Percentiles rank a stretch among this genome's conserved stretches.
phyloP scores from a whole-genome alignment of 2,329 filamentous ascomycete species.

The Fulvia fulva region DNA sequence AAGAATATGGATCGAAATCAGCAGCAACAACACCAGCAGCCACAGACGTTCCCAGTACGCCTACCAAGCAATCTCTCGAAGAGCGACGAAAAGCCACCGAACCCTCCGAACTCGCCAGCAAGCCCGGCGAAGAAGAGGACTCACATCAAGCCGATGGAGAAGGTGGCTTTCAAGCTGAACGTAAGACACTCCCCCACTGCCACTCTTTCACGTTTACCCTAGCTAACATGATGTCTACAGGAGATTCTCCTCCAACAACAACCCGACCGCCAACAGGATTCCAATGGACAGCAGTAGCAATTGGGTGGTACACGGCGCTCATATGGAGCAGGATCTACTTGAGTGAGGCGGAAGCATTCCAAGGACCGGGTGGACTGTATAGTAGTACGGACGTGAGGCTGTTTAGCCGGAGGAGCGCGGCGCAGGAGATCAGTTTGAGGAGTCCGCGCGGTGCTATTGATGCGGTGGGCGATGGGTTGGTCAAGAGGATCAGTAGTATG shows the following conservation, averaged over 20 bases:
- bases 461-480: constrained; percentile 85
- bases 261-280: constrained; percentile 5
- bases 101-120: constrained; percentile 13
- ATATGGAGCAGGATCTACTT: constrained; percentile 92
- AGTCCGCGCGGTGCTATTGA: constrained; percentile 88
- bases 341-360: constrained; percentile 77
- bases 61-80: background rate
- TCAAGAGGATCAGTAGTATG: constrained; percentile 69
- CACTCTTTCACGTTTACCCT: background rate
- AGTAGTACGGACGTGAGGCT: constrained; percentile 84
- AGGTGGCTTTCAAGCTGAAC: constrained; percentile 11
- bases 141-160: constrained; percentile 15
- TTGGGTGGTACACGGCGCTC: constrained; percentile 94
- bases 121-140: constrained; percentile 8
- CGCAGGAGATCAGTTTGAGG: constrained; percentile 53
- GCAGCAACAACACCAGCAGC: background rate
- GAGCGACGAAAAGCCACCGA: constrained; percentile 13
- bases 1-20: constrained; percentile 7
- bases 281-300: constrained; percentile 22
- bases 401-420: constrained; percentile 71
- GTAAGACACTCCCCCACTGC: constrained; percentile 5
- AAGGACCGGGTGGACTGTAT: constrained; percentile 82
- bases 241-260: constrained; percentile 4
- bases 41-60: constrained; percentile 11
- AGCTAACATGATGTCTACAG: background rate